These are phyloP conservation scores for Sclerotinia trifoliorum DNA, from an alignment of 2,329 filamentous ascomycete species.

Conservation along the genomic window DNA sequence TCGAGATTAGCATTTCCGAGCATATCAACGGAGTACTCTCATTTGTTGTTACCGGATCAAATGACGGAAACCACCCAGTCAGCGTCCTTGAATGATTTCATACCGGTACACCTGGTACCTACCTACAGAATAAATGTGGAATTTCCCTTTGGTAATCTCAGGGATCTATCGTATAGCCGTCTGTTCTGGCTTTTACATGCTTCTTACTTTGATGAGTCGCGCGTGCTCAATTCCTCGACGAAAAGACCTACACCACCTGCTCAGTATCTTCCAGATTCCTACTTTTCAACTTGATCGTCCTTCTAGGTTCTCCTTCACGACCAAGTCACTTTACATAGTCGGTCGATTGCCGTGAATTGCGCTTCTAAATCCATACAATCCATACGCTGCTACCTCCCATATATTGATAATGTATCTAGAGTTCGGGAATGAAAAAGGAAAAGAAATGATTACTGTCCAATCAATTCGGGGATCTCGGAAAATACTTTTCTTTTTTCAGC, in stretches of 20 bases:
- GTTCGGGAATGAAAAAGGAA: not conserved
- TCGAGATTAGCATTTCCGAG: not conserved
- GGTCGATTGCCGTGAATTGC: not conserved
- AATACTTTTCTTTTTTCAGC: slow-evolving; percentile 18
- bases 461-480: slow-evolving; percentile 18
- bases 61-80: not conserved
- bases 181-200: not conserved
- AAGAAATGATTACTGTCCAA: slow-evolving; percentile 3
- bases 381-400: not conserved
- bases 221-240: not conserved
- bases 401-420: not conserved
- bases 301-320: not conserved
- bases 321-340: not conserved
- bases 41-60: slow-evolving; percentile 1
- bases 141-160: slow-evolving; percentile 11
- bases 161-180: slow-evolving; percentile 5
- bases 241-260: not conserved
- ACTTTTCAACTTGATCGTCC: not conserved
- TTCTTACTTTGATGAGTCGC: not conserved
- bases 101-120: not conserved
- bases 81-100: slow-evolving; percentile 6
- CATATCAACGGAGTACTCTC: not conserved
- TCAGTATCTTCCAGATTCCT: not conserved
- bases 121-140: slow-evolving; percentile 13
- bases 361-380: not conserved